These are phyloP conservation scores for Cryphonectria carpinicola DNA, from an alignment of 2,329 filamentous ascomycete genomes.

Conservation along the genomic window DNA sequence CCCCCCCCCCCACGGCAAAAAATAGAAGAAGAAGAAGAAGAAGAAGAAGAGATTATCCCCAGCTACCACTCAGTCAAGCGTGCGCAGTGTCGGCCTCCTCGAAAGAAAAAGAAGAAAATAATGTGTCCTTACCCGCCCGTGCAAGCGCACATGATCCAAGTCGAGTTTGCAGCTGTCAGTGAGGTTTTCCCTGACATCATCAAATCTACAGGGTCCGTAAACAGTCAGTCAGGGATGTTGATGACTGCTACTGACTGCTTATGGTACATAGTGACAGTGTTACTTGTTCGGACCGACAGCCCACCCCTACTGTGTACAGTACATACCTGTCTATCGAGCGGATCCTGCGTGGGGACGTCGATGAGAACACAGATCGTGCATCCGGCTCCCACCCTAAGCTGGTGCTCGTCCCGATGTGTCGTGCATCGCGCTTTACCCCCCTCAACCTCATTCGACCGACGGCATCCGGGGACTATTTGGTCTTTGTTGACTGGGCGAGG, in stretches of 20 bases:
- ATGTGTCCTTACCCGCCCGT: conserved; percentile 1
- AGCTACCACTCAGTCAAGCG: conserved; percentile 10
- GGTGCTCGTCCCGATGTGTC: conserved; percentile 17
- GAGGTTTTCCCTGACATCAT: conserved; percentile 11
- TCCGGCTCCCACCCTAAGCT: conserved; percentile 15
- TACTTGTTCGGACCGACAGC: neutral
- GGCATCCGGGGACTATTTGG: too few species aligned
- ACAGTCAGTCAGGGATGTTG: neutral
- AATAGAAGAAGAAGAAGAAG: neutral
- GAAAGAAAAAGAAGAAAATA: too few species aligned
- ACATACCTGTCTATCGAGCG: conserved; percentile 18
- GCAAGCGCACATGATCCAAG: conserved; percentile 8
- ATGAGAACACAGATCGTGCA: conserved; percentile 23
- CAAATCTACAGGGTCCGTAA: neutral
- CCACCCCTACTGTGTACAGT: neutral
- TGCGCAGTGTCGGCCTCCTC: neutral
- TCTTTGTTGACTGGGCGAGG: neutral
- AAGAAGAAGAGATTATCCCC: too few species aligned
- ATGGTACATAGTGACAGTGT: neutral
- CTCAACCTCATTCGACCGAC: neutral
- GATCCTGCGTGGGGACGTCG: conserved; percentile 23
- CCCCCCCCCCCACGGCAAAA: too few species aligned
- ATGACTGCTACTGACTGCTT: neutral
- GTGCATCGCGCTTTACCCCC: neutral
- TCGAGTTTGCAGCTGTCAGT: conserved; percentile 6